Evolutionary conservation across 768 basidiomycete species (phyloP).

Genomic region (Suillus alpinus): DNA sequence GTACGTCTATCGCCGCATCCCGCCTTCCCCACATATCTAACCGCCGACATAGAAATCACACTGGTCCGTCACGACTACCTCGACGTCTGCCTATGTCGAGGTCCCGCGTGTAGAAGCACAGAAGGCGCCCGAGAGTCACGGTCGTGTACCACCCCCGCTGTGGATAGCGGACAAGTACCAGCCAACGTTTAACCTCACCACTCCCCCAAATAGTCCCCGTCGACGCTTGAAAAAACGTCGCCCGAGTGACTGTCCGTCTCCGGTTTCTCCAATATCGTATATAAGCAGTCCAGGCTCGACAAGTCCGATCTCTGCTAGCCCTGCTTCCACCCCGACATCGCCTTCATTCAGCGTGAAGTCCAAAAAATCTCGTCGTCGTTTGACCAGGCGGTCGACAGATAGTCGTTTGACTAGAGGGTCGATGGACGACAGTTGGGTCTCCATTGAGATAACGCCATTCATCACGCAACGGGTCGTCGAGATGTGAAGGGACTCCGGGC

Average conservation of each 20-base stretch:
- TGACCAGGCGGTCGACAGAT: too few species aligned
- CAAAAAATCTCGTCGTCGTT: constrained; percentile 11
- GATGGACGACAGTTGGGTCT: constrained; percentile 29
- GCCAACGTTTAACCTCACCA: constrained; percentile 9
- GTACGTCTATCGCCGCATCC: constrained; percentile 13
- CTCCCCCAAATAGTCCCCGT: constrained; percentile 18
- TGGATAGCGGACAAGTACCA: constrained; percentile 3
- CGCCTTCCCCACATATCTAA: background rate
- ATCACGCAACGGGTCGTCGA: constrained; percentile 16
- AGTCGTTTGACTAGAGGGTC: constrained; percentile 13
- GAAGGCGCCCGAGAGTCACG: background rate
- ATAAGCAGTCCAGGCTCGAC: background rate
- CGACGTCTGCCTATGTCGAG: constrained; percentile 31
- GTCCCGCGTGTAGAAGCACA: background rate
- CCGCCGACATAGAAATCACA: constrained; percentile 26
- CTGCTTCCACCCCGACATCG: background rate
- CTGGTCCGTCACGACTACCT: constrained; percentile 34
- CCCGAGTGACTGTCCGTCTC: constrained; percentile 10
- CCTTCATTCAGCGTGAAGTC: constrained; percentile 17
- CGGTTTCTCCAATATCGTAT: background rate
- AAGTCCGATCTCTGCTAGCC: constrained; percentile 3
- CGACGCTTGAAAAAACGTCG: constrained; percentile 32
- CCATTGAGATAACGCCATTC: constrained; percentile 25
- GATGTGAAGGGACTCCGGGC: background rate
- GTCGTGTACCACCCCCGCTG: background rate